Evolutionary conservation across 2,329 filamentous ascomycete genomes (phyloP), one percentile per base, ranked within the genome.

Genomic region (Paecilomyces niveus): DNA sequence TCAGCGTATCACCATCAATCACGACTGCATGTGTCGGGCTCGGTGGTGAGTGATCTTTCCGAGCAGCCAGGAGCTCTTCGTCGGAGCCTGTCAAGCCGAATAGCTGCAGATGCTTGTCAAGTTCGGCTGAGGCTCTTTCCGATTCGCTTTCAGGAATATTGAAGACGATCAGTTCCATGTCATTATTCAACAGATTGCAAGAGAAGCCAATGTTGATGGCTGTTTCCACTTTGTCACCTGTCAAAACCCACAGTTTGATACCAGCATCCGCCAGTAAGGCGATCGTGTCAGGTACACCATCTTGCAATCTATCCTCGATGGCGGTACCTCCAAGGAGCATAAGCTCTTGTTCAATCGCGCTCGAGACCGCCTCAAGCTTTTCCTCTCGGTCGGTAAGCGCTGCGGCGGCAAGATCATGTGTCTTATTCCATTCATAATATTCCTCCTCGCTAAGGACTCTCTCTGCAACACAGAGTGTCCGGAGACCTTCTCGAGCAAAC

Each of bases 191-290:
- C 32, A 99, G 82, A 67, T 99, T 99, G 80, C 95, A 99, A 10
- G 95, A 99, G 76, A 97, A 99, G 2, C 94, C 94, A 70, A 99
- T 99, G 77, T 99, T 99, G 85, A 99, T 99, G 59, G 95, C 94
- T 24, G 94, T 99, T 77, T 99, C 94, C 32, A 97, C 93, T 76
- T 97, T 99, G 81, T 99, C 94, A 63, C 95, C 94, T 15, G 94
- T 99, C 63, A 99, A 79, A 57, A 99, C 94, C 94, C 94, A 99
- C 7, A 99, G 84, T 76, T 99, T 99, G 76, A 99, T 97, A 72
- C 95, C 95, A 57, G 94, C 94, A 68, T 92, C 86, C 31, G 89
- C 93, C 56, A 99, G 85, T 52, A 99, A 79, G 55, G 89, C 89
- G 67, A 99, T 99, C 0, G 94, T 93, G 70, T 97, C 94, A 6